Conservation (phyloP, 1,139 yeast genomes). For the Kodamaea sp. region DNA sequence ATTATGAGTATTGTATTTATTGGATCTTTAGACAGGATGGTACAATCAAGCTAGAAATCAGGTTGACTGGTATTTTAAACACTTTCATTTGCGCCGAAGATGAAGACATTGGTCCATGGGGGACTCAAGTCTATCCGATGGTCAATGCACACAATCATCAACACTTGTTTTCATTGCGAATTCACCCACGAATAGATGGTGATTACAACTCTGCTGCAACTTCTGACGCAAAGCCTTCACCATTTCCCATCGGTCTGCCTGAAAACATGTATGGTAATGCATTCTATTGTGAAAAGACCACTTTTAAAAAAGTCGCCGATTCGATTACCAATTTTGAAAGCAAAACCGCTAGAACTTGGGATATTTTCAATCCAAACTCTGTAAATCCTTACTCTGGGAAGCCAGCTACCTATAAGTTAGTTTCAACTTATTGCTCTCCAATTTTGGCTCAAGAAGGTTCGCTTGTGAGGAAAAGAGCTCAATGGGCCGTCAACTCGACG, state of each 20-base stretch:
- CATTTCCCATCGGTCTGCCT: conserved; percentile 58
- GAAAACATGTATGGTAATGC: conserved; percentile 74
- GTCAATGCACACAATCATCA: conserved; percentile 85
- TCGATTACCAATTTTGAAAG: conserved; percentile 63
- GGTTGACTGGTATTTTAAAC: conserved; percentile 78
- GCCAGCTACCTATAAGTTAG: conserved; percentile 74
- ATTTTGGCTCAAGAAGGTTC: conserved; percentile 72
- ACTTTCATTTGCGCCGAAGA: conserved; percentile 60
- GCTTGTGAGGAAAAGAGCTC: conserved; percentile 74
- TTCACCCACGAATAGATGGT: conserved; percentile 80
- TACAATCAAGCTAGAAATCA: conserved; percentile 71
- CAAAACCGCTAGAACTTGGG: conserved; percentile 71
- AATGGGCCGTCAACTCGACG: conserved; percentile 68
- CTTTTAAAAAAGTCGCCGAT: conserved; percentile 64
- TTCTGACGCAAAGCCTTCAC: conserved; percentile 61
- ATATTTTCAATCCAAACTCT: conserved; percentile 66
- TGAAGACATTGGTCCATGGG: conserved; percentile 71
- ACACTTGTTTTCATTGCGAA: conserved; percentile 74
- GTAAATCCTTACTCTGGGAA: conserved; percentile 67
- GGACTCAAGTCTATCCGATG: conserved; percentile 74
- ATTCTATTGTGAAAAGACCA: conserved; percentile 59
- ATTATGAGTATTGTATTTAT: conserved; percentile 80
- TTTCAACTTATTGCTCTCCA: conserved; percentile 72
- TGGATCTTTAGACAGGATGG: conserved; percentile 85
- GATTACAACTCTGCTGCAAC: conserved; percentile 71